Conservation (phyloP, 345 rosid species). For the Gossypium stocksii region DNA sequence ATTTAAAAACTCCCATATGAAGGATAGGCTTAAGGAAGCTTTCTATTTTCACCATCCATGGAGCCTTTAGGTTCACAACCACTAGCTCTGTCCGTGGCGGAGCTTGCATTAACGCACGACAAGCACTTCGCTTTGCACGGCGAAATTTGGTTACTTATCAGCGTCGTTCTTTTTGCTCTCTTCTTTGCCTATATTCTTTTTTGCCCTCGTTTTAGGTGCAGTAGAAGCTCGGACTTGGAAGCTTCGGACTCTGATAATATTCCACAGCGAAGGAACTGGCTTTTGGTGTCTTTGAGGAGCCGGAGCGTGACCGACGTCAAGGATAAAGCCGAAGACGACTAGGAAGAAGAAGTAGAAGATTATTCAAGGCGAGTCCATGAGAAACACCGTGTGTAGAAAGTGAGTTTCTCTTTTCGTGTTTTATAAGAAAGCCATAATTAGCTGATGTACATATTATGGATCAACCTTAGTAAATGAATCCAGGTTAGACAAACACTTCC, state of each 20-base stretch:
- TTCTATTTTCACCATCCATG: background rate
- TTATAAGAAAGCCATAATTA: background rate
- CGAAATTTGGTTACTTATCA: background rate
- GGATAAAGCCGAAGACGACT: background rate
- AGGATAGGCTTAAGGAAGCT: background rate
- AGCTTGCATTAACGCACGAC: background rate
- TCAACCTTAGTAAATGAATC: background rate
- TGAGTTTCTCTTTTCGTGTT: background rate
- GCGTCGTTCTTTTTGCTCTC: background rate
- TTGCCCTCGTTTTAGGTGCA: background rate
- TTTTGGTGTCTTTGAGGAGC: background rate
- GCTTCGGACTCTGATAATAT: background rate
- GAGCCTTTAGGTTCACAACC: background rate
- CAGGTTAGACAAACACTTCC: no score
- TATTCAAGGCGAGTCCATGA: background rate
- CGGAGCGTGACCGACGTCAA: background rate
- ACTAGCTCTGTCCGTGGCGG: background rate
- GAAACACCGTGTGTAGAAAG: background rate
- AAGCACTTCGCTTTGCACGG: constrained; percentile 17
- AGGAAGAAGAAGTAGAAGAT: background rate
- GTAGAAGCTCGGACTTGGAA: background rate
- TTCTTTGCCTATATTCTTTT: constrained; percentile 1
- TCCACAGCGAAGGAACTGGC: background rate
- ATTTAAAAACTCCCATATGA: background rate
- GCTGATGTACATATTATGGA: background rate